Evolutionary conservation across 2,329 filamentous ascomycete genomes (phyloP), one percentile per base, ranked within the genome.

Genomic region (Westerdykella aurantiaca): DNA sequence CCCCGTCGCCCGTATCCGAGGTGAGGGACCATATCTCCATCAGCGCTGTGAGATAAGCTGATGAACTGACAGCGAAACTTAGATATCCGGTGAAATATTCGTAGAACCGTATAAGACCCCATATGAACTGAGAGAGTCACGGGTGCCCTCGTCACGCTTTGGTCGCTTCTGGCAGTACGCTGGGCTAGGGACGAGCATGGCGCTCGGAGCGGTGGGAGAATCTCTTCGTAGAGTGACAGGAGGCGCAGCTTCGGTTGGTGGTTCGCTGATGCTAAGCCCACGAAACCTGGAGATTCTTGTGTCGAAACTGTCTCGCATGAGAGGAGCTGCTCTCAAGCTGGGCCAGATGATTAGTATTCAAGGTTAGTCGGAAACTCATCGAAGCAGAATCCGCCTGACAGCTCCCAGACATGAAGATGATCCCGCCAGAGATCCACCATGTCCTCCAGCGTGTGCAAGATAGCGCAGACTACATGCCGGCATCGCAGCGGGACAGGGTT

Each of bases 311-410:
- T 97, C 91, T 3, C 85, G 87, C 17, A 98, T 98, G 93, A 82
- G 93, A 58, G 93, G 93, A 31, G 94, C 93, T 5, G 93, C 93
- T n/a, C 74, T 98, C 34, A 98, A 98, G 71, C 71, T 98, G 21
- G 94, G 93, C 0, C 93, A 98, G 72, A 93, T 97, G 86, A 85
- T 98, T 76, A 96, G 89, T 66, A 93, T 98, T 61, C 93, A 98
- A 73, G 76, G 75, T 76, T 43, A 57, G 54, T 31, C 14, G 35
- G 10, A 22, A 5, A 12, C 39, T 12, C 33, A 13, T 16, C 7
- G 9, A 21, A n/a, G 17, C 23, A 21, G 18, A 16, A 6, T 6
- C 39, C 16, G 5, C 14, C 12, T 39, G 18, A 18, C 21, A 4
- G 10, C 9, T 31, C n/a, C 25, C 41, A 76, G 93, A 98, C 69